These are phyloP conservation scores for Xylaria flabelliformis DNA, from an alignment of 495 filamentous ascomycete species.

Conservation along the genomic window DNA sequence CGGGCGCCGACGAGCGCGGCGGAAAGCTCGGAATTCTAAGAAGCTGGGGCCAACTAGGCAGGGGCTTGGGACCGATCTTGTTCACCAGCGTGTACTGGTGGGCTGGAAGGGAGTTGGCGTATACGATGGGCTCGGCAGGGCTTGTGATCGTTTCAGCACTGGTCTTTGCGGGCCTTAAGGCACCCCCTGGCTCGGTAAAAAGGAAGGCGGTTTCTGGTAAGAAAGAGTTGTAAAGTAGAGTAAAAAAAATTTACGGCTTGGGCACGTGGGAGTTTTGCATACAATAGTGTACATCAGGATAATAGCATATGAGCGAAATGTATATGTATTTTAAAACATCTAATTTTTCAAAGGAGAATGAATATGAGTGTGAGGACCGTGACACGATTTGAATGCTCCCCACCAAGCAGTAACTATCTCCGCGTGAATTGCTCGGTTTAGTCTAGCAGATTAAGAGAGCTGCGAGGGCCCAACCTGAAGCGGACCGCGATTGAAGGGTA, in stretches of 20 bases:
- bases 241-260: no score
- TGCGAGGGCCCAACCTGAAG: neutral
- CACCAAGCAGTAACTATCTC: neutral
- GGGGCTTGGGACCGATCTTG: slow-evolving; percentile 82
- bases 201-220: slow-evolving; percentile 37
- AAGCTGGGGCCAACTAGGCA: slow-evolving; percentile 83
- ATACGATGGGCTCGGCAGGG: slow-evolving; percentile 76
- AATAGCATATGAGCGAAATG: neutral
- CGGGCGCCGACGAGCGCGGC: slow-evolving; percentile 78
- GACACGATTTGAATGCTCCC: neutral
- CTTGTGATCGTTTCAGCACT: slow-evolving; percentile 75
- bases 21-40: slow-evolving; percentile 84
- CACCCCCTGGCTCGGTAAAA: slow-evolving; percentile 49
- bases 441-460: neutral
- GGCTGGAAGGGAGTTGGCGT: slow-evolving; percentile 88
- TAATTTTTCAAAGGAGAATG: neutral
- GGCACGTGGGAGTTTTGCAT: neutral
- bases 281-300: neutral
- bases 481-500: neutral
- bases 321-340: neutral
- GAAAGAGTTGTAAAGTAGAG: slow-evolving; percentile 45
- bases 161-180: slow-evolving; percentile 72
- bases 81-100: slow-evolving; percentile 99
- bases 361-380: neutral
- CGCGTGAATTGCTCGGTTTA: neutral